Base-by-base conservation (phyloP, 495 filamentous ascomycete genomes). In the Penicillium argentinense region DNA sequence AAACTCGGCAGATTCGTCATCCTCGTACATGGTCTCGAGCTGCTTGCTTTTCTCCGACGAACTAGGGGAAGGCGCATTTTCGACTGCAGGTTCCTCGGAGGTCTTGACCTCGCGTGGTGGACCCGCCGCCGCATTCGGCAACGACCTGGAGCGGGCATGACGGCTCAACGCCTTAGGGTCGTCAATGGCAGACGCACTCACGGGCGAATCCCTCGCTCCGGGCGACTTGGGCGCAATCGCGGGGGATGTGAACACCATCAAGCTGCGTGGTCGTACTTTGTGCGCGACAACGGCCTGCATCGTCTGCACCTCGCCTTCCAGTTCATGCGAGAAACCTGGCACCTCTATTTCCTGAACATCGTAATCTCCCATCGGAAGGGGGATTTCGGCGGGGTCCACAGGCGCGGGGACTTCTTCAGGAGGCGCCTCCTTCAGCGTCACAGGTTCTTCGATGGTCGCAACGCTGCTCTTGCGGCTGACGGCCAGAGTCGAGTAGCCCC, bases 281-380 rank as follows among this genome's bases (percentile, higher is more conserved):
- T 73, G 66, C 50, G 64, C 65, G 36, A 68, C 54, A 19, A 75
- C 66, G 21, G 66, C 71, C 37, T 79, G 64, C 49, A 74, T 73
- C 5, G 75, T 75, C 25, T 76, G 75, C 14, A 74, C 69, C 36
- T 83, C 80, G 9, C 80, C 78, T 16, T 87, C 84, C 39, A 75
- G 73, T 40, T 84, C 74, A 12, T 65, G 61, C 7, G 71, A 74
- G 27, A 86, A 74, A 3, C 83, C 82, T 5, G 85, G 83, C 33
- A 86, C 74, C 50, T 88, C 83, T 30, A 91, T 90, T 58, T 91
- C 86, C 33, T 81, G 74, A 1, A 89, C 64, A 62, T 91, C 88
- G 36, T 86, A 77, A 12, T 81, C 75, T n/a, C 66, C 68, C 34
- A 86, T 68, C 4, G 88, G 87, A 18, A 93, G 60, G 9, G 82